A percentile compares a stretch with the other conserved stretches of the same genome.
Conservation (phyloP, 352 stramenopile genomes). For the Globisporangium paddicum region DNA sequence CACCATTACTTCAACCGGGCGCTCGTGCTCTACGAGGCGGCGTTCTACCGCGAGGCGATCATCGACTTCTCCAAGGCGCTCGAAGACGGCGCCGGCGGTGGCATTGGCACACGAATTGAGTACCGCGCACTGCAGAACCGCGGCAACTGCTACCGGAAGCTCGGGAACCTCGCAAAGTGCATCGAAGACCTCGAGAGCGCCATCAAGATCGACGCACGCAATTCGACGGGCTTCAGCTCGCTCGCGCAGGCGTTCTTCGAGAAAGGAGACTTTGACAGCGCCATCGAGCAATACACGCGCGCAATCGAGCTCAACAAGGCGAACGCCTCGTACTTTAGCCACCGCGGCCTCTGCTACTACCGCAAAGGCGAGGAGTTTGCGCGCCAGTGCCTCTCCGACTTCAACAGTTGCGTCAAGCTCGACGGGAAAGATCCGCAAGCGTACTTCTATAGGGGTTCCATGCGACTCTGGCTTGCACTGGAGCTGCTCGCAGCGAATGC, state of each 20-base stretch:
- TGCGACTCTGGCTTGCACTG: slow-evolving; percentile 57
- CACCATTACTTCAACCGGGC: slow-evolving; percentile 75
- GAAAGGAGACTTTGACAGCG: slow-evolving; percentile 38
- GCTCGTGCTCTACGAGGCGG: slow-evolving; percentile 58
- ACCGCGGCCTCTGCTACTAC: slow-evolving; percentile 69
- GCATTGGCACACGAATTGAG: slow-evolving; percentile 51
- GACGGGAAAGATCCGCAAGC: slow-evolving; percentile 66
- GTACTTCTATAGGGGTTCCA: slow-evolving; percentile 74
- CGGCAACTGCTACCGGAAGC: slow-evolving; percentile 55
- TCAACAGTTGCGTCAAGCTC: slow-evolving; percentile 70
- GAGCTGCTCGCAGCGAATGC: slow-evolving; percentile 23
- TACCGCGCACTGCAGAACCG: slow-evolving; percentile 65
- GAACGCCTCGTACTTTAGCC: slow-evolving; percentile 56
- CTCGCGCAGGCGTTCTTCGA: slow-evolving; percentile 70
- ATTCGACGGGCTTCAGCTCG: slow-evolving; percentile 48
- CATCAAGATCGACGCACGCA: slow-evolving; percentile 67
- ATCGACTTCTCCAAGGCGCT: slow-evolving; percentile 70
- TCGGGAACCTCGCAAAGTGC: slow-evolving; percentile 56
- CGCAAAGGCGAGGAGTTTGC: slow-evolving; percentile 48
- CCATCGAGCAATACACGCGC: slow-evolving; percentile 52
- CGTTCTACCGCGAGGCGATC: slow-evolving; percentile 63
- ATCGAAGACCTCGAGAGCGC: slow-evolving; percentile 69
- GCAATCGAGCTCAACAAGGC: slow-evolving; percentile 62
- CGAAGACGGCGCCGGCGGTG: slow-evolving; percentile 36
- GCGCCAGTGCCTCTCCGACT: slow-evolving; percentile 57